Evolutionary conservation across 345 rosid species (phyloP).

Genomic region (Luvunga scandens): DNA sequence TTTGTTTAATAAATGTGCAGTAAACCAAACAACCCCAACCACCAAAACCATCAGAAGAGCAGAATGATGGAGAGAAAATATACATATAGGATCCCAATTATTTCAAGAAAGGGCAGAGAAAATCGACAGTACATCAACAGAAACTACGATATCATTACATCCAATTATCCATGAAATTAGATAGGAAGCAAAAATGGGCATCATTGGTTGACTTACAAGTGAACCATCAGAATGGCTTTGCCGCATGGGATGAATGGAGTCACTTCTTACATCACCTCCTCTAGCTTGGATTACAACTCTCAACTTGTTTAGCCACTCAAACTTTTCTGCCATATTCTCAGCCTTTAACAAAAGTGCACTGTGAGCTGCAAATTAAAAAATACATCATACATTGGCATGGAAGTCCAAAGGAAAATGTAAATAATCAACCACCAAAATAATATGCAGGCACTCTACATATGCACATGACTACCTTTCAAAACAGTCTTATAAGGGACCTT

Average conservation of each 20-base stretch:
- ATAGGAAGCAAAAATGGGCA: background rate
- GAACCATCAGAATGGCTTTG: slow-evolving; percentile 99
- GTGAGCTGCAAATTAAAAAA: slow-evolving; percentile 64
- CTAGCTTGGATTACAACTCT: slow-evolving; percentile 56
- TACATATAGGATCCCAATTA: background rate
- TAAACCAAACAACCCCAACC: background rate
- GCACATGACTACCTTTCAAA: slow-evolving; percentile 60
- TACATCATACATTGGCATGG: slow-evolving; percentile 5
- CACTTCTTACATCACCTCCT: slow-evolving; percentile 67
- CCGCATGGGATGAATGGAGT: slow-evolving; percentile 55
- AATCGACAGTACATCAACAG: background rate
- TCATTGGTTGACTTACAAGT: slow-evolving; percentile 60
- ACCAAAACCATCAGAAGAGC: background rate
- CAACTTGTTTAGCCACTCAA: slow-evolving; percentile 83
- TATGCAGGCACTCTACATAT: slow-evolving; percentile 9
- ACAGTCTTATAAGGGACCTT: slow-evolving; percentile 93
- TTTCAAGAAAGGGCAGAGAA: background rate
- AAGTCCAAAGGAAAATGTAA: background rate
- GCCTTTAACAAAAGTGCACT: slow-evolving; percentile 83
- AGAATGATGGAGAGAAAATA: background rate
- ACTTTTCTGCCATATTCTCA: slow-evolving; percentile 78
- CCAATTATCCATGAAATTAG: background rate
- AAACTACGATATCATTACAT: background rate
- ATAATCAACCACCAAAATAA: slow-evolving; percentile 1
- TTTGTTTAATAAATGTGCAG: background rate